Base-by-base conservation (phyloP, 2,329 filamentous ascomycete species). In the Samsoniella hepiali region DNA sequence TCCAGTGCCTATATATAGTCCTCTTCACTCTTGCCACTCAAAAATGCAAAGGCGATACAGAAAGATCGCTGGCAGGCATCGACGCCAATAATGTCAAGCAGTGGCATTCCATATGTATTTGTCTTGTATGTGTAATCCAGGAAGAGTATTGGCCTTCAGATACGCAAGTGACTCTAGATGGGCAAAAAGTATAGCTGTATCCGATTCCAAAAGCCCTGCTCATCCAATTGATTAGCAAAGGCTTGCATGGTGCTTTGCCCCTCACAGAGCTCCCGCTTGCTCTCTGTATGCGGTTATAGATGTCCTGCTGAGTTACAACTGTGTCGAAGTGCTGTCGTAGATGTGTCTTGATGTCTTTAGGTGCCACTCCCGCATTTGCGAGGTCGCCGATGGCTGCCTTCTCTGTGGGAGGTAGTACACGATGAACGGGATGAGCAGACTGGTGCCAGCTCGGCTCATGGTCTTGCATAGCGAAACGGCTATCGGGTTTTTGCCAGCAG, bases 41-140 rank as follows among this genome's bases (percentile, higher is more conserved):
- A 61, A 36, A 70, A 69, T 62, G 60, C 64, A 64, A 70, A 70
- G 9, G 65, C 60, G 50, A 70, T 69, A 58, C 40, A 71, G 53
- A 70, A 71, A 6, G 66, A 68, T 6, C 57, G 44, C 32, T 68
- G 22, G 44, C 34, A 69, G 44, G 63, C 55, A 65, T 69, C 55
- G 59, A 71, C 60, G 3, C 63, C 56, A 62, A 69, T 61, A 5
- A 70, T 69, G 62, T 69, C 59, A 42, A 70, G 63, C 8, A 71
- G 60, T 10, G 57, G 66, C 60, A 71, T 70, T 4, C 31, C 32
- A 31, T 68, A 67, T 53, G 68, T 70, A 36, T 70, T 70, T 5
- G 62, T 70, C 55, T 71, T 70, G 45, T 70, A 70, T 7, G 61
- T 70, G 53, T 51, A 70, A 47, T 68, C 65, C 38, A 70, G 29